Base-by-base conservation (phyloP, 164 flowering plant genomes). In the Cinnamomum micranthum region DNA sequence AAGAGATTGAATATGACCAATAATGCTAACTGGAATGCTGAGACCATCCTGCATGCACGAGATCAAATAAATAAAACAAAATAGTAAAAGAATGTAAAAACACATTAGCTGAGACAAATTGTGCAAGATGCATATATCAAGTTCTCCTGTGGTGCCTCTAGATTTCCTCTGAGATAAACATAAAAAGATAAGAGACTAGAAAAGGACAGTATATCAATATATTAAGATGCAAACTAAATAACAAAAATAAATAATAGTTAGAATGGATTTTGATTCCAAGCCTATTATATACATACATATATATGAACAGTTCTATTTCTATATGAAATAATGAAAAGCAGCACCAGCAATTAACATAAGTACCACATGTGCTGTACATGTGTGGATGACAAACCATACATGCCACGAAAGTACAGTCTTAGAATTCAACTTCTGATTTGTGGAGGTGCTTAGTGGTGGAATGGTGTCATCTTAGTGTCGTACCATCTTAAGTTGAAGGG, bases 1-100 rank as follows among this genome's bases (percentile, higher is more conserved):
- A 79, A 88, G 80, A 35, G 86, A 83, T 64, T 95, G 98, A 71
- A 93, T 77, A 77, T 87, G 89, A 74, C 89, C 84, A 74, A 91
- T 75, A 68, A 71, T 78, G 75, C 81, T 81, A 65, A 67, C n/a
- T 19, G 84, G 84, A 74, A 82, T 70, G 78, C 63, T 27, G 60
- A 73, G 24, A 13, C 73, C 85, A 73, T 81, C 87, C 98, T 93
- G 90, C 88, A 84, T 81, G 66, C 65, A 84, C 67, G 24, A 76
- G 74, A 76, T 69, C 63, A 70, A 27, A 64, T 4, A 31, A 31
- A 4, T 31, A 24, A 6, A 6, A 41, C 11, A 7, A 7, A 41
- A 7, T 9, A 70, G n/a, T 22, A 25, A 28, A 68, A 31, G 35
- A 31, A 4, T 4, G 35, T 31, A 31, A 31, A 31, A 31, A 31